Conservation (phyloP, 2,329 filamentous ascomycete species). For the Colletotrichum cereale region DNA sequence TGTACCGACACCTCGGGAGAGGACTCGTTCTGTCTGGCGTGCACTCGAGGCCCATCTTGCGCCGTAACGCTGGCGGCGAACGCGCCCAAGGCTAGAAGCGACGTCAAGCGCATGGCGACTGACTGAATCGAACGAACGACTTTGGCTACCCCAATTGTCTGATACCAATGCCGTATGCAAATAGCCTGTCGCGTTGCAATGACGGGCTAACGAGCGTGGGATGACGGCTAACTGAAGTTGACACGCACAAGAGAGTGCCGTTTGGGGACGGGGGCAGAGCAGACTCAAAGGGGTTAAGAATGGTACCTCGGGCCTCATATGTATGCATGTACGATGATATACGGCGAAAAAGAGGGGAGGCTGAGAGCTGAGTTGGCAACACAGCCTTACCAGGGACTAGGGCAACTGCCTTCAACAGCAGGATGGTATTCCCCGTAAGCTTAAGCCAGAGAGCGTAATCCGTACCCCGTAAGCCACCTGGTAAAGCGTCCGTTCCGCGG, state of each 20-base stretch:
- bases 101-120: conserved; percentile 23
- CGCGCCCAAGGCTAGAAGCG: conserved; percentile 24
- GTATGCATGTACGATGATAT: conserved; percentile 37
- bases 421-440: conserved; percentile 21
- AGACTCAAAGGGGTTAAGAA: conserved; percentile 13
- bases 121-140: conserved; percentile 19
- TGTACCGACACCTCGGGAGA: neutral
- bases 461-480: conserved; percentile 27
- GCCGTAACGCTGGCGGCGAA: conserved; percentile 22
- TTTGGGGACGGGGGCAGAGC: conserved; percentile 25
- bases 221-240: conserved; percentile 17
- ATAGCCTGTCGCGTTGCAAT: conserved; percentile 21
- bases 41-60: conserved; percentile 4
- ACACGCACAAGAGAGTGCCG: conserved; percentile 21
- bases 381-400: conserved; percentile 31
- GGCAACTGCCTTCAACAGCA: conserved; percentile 8
- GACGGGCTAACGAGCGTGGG: conserved; percentile 32
- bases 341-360: conserved; percentile 22
- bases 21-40: conserved; percentile 32
- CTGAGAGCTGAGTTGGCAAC: conserved; percentile 31
- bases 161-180: conserved; percentile 22
- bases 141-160: conserved; percentile 10
- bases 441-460: conserved; percentile 13
- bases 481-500: conserved; percentile 10
- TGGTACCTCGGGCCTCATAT: conserved; percentile 37